phyloP scores from a whole-genome alignment of 495 filamentous ascomycete genomes.

The Tuber microsphaerosporum region DNA sequence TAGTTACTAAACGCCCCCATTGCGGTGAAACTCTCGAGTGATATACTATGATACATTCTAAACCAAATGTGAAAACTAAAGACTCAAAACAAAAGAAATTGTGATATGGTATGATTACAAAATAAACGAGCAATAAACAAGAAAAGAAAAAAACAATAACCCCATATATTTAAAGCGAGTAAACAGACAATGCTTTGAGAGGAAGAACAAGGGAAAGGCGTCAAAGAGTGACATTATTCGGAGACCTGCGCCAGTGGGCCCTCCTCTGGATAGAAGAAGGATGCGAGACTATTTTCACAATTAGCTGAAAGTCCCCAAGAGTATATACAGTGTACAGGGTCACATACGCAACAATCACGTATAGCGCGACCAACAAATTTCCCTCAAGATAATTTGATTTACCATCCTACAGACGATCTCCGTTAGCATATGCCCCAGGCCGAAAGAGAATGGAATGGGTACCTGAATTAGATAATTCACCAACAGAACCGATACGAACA shows the following conservation, averaged over 20 bases:
- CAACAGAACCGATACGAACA: constrained; percentile 70
- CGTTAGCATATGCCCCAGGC: constrained; percentile 8
- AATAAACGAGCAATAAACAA: background rate
- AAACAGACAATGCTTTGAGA: background rate
- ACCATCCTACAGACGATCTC: constrained; percentile 43
- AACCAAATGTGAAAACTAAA: background rate
- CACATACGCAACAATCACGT: constrained; percentile 60
- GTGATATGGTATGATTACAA: background rate
- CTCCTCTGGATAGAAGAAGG: constrained; percentile 36
- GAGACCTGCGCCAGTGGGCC: constrained; percentile 22
- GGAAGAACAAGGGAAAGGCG: background rate
- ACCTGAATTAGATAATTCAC: constrained; percentile 73
- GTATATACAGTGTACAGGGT: background rate
- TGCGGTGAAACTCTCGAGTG: background rate
- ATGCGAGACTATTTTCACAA: constrained; percentile 15
- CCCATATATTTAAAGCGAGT: background rate
- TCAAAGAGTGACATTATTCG: background rate
- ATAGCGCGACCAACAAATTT: constrained; percentile 63
- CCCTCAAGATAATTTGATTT: constrained; percentile 67
- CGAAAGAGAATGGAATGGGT: constrained; percentile 29
- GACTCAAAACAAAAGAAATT: background rate
- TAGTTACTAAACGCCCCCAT: too few species aligned
- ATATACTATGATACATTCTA: constrained; percentile 2
- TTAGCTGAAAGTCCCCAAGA: background rate
- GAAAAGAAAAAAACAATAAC: background rate